Base-by-base conservation (phyloP, 129 eudicot genomes). In the Flaveria sonorensis region DNA sequence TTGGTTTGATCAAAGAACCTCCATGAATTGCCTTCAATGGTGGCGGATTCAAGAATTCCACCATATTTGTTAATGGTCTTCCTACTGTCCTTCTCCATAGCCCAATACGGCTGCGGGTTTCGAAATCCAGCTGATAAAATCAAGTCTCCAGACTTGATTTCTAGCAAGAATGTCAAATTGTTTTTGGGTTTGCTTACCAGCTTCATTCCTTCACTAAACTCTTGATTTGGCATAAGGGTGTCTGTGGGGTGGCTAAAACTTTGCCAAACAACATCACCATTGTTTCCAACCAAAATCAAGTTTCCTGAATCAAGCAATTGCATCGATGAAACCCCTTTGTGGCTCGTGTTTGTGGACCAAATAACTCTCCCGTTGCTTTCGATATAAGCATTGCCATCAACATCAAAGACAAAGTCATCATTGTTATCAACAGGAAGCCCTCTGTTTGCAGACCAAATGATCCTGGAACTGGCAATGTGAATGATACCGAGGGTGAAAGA, bases 31-130 rank as follows among this genome's bases (percentile, higher is more conserved):
- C 60, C 88, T 18, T 39, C 78, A 21, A 93, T 75, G 42, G 72
- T 52, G 3, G 97, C 96, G 0, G 76, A 63, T 56, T 71, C 51
- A 62, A 84, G 83, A 20, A 21, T 71, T 30, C 89, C 92, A 16
- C 90, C 92, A 19, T 56, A 79, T 73, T 81, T 80, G 16, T 92
- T 87, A 42, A 86, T 78, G 51, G 78, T 84, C 79, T 21, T 86
- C 15, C 98, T 83, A 57, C 71, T 83, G 66, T 94, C 98, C 52
- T 81, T 70, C 3, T 75, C 74, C 90, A 89, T 56, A 39, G 93
- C 86, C 98, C 98, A 91, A 71, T 94, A 94, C 46, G 92, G 85
- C 68, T 91, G 98, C 4, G 91, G 85, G 10, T 88, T 82, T 8
- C 42, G 66, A 63, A 81, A 94, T n/a, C 81, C 87, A 1, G 90